A percentile compares a stretch with the other conserved stretches of the same genome.
phyloP scores from a whole-genome alignment of 2,329 filamentous ascomycete genomes.

The Septoria linicola region DNA sequence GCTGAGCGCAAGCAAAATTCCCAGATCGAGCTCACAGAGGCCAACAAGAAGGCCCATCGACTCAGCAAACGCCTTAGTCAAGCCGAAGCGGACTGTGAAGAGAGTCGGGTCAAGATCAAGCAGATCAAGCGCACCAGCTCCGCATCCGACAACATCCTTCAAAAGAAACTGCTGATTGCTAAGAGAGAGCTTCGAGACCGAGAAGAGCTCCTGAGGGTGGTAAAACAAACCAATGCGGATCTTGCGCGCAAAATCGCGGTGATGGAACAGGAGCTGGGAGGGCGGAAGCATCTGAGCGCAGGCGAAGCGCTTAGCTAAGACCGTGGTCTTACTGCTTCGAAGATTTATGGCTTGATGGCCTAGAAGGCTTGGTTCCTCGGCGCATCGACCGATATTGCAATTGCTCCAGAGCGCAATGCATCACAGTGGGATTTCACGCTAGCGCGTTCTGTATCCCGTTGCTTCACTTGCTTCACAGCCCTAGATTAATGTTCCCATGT shows the following conservation, averaged over 20 bases:
- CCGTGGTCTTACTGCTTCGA: neutral
- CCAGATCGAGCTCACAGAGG: neutral
- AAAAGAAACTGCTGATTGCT: slow-evolving; percentile 4
- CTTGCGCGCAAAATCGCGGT: slow-evolving; percentile 8
- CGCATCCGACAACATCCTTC: neutral
- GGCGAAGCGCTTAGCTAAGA: neutral
- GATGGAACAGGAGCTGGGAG: slow-evolving; percentile 4
- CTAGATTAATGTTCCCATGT: no score
- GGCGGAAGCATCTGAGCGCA: neutral
- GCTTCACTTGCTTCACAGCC: no score
- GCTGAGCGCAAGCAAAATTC: neutral
- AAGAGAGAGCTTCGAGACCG: slow-evolving; percentile 8
- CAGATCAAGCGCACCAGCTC: slow-evolving; percentile 1
- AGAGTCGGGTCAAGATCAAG: slow-evolving; percentile 6
- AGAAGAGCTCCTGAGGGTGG: slow-evolving; percentile 5
- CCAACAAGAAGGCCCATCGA: slow-evolving; percentile 3
- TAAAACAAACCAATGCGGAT: slow-evolving; percentile 8
- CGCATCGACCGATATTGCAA: neutral
- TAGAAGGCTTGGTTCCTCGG: slow-evolving; percentile 4
- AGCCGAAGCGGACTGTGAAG: slow-evolving; percentile 7
- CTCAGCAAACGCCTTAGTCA: slow-evolving; percentile 3
- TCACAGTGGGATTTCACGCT: no score
- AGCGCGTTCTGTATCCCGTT: no score
- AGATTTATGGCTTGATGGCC: neutral
- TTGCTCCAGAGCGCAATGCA: no score